These are phyloP conservation scores for Sarocladium strictum DNA, from an alignment of 2,329 filamentous ascomycete genomes.

Conservation along the genomic window DNA sequence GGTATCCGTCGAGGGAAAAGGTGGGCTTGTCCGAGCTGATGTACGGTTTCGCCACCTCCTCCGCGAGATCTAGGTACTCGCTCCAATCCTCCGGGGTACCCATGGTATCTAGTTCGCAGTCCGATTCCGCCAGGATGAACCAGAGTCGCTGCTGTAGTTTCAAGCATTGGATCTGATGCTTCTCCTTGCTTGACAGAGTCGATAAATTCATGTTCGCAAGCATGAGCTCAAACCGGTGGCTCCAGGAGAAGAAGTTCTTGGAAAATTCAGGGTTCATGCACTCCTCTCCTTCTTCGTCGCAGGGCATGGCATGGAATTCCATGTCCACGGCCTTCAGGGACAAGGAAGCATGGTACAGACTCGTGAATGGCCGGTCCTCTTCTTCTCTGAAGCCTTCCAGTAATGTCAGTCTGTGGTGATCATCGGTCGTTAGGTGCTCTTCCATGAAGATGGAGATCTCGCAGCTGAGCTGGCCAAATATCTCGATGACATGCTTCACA, in stretches of 20 bases:
- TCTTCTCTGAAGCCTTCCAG: not conserved
- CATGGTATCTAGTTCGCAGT: not conserved
- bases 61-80: not conserved
- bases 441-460: slow-evolving; percentile 18
- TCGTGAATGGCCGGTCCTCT: not conserved
- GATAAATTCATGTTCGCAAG: not conserved
- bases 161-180: not conserved
- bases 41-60: not conserved
- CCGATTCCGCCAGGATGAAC: not conserved
- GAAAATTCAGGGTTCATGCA: not conserved
- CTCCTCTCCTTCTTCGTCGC: not conserved
- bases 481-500: slow-evolving; percentile 15
- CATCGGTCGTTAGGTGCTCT: slow-evolving; percentile 10
- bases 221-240: not conserved
- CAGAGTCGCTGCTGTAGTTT: not conserved
- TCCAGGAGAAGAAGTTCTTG: not conserved
- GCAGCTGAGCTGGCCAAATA: slow-evolving; percentile 15
- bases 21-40: not conserved
- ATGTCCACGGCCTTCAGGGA: not conserved
- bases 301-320: not conserved
- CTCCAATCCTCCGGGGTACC: not conserved
- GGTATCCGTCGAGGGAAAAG: not conserved
- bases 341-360: not conserved
- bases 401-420: not conserved
- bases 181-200: not conserved